A percentile compares a stretch with the other conserved stretches of the same genome.
These are phyloP conservation scores for Musa beccarii DNA, from an alignment of 176 grass and related monocot genomes.

Conservation along the genomic window DNA sequence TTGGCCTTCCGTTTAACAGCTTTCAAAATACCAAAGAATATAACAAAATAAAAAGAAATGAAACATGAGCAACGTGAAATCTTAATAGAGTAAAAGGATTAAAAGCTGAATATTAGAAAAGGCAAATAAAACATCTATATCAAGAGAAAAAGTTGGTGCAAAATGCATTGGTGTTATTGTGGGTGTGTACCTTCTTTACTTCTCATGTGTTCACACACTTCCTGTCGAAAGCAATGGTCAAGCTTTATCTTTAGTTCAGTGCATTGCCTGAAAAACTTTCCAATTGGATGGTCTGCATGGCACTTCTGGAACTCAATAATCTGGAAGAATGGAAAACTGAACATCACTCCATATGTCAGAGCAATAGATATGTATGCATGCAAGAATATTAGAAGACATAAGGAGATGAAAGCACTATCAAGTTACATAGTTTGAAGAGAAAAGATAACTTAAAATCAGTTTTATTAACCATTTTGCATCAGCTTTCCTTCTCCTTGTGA, in stretches of 20 bases:
- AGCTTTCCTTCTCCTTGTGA: no score
- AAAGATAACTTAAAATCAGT: no score
- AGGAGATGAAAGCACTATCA: background rate
- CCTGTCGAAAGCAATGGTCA: constrained; percentile 65
- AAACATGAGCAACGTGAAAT: background rate
- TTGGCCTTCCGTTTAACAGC: constrained; percentile 80
- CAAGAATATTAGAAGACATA: background rate
- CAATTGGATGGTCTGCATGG: constrained; percentile 61
- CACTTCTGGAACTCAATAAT: constrained; percentile 95
- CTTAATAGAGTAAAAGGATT: background rate
- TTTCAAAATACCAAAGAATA: constrained; percentile 48
- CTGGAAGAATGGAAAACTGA: constrained; percentile 18
- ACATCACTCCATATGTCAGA: background rate
- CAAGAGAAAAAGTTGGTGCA: constrained; percentile 3
- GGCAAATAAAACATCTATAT: constrained; percentile 1
- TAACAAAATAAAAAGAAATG: background rate
- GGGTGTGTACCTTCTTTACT: no score
- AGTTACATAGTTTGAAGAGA: background rate
- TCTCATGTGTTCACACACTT: constrained; percentile 28
- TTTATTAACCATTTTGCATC: no score
- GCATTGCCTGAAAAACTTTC: constrained; percentile 86
- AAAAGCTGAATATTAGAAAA: no score
- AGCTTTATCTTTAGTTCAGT: constrained; percentile 93
- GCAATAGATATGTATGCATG: background rate
- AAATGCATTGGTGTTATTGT: background rate